Base-by-base conservation (phyloP, 805 yeast genomes). In the Brettanomyces naardenensis region DNA sequence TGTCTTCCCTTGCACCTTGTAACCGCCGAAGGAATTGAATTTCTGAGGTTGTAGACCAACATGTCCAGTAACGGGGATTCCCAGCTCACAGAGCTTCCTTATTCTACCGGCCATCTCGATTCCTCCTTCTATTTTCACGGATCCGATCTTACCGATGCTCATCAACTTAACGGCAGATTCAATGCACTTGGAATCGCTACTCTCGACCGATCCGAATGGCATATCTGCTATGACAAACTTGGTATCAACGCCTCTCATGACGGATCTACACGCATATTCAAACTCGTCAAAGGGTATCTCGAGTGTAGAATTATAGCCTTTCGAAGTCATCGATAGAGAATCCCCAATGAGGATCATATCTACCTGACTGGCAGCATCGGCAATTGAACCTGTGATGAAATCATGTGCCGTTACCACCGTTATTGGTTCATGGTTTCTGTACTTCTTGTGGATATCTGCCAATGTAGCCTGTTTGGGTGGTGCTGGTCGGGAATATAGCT, bases 21-120 rank as follows among this genome's bases (percentile, higher is more conserved):
- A 90, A 1, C 98, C 98, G 17, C 96, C 89, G 11, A 83, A 54
- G 0, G 85, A 55, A 45, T 85, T 75, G 44, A 78, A 78, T 31
- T 85, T 71, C 56, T 92, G 97, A 2, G 98, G 98, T 4, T 95
- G 86, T 23, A 90, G 64, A 0, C 98, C 98, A 22, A 86, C 75
- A 58, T 90, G 98, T 1, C 94, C 97, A 62, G 86, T 70, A 3
- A 88, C 88, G 0, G 97, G 95, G 7, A 90, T 78, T 1, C 97
- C 97, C 14, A 80, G 65, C 4, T 68, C 54, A 1, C 78, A 68
- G 15, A 90, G 59, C 42, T 69, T 69, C 40, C 58, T 50, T 7
- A 92, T 72, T 1, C 80, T 73, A 2, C 70, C 63, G 3, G 75
- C 56, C 39, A 69, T 71, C 39, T 73, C 78, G 28, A 53, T 60